Conservation (phyloP, 768 basidiomycete genomes). For the Panellus pusillus region DNA sequence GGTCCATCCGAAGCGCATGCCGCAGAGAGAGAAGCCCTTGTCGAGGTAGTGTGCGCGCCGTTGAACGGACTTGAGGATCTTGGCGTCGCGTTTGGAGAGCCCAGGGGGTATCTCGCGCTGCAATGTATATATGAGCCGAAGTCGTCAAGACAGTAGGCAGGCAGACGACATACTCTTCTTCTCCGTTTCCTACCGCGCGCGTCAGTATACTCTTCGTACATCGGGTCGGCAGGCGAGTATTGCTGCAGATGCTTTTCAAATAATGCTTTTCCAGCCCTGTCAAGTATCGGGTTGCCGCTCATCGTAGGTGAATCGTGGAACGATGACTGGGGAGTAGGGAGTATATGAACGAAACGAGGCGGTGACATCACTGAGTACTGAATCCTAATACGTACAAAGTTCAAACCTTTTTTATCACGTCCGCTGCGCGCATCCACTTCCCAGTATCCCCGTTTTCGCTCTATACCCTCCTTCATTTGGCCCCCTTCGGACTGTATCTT, state of each 20-base stretch:
- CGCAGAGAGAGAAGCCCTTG: constrained; percentile 79
- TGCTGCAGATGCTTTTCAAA: constrained; percentile 64
- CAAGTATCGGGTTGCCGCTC: constrained; percentile 26
- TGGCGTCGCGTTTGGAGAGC: constrained; percentile 71
- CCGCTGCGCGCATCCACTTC: too few relatives aligned
- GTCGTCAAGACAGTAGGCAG: neutral
- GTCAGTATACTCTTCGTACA: constrained; percentile 67
- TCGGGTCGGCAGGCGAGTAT: constrained; percentile 71
- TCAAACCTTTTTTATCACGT: too few relatives aligned
- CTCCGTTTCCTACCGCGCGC: constrained; percentile 55
- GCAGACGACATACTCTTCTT: constrained; percentile 48
- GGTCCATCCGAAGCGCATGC: constrained; percentile 85
- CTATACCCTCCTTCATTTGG: too few relatives aligned
- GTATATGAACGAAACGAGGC: neutral
- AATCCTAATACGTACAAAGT: too few relatives aligned
- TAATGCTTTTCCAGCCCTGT: constrained; percentile 55
- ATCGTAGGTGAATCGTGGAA: constrained; percentile 4
- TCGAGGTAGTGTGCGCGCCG: constrained; percentile 83
- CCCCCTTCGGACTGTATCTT: too few relatives aligned
- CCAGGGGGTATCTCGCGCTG: constrained; percentile 75
- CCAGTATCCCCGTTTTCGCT: too few relatives aligned
- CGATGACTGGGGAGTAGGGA: neutral
- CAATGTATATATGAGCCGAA: neutral
- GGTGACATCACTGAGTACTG: neutral
- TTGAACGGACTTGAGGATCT: constrained; percentile 73